These are phyloP conservation scores for Arachnomyces sp. DNA, from an alignment of 2,329 filamentous ascomycete genomes.

Conservation along the genomic window DNA sequence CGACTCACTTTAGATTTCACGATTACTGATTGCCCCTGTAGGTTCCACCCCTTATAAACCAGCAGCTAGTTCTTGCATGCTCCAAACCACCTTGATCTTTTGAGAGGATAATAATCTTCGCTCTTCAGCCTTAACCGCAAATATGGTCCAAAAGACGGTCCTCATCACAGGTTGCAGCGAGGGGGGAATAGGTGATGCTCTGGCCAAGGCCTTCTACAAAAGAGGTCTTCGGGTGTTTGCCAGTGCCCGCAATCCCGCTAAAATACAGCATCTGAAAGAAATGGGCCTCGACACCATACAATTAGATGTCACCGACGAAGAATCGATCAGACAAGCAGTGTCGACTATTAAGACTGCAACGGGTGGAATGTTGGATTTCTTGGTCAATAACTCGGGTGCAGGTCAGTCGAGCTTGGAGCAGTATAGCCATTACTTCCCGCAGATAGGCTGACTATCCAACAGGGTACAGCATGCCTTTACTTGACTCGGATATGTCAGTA, in stretches of 20 bases:
- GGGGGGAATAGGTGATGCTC: conserved; percentile 32
- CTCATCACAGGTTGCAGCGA: conserved; percentile 34
- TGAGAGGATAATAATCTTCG: no score
- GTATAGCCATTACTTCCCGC: no score
- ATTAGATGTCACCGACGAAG: conserved; percentile 20
- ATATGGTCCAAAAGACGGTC: no score
- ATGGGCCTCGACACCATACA: conserved; percentile 18
- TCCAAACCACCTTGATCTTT: no score
- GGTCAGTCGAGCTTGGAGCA: no score
- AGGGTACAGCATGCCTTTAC: conserved; percentile 27
- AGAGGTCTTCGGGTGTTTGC: conserved; percentile 30
- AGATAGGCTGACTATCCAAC: no score
- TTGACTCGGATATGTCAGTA: conserved; percentile 29
- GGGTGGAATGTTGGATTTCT: conserved; percentile 27
- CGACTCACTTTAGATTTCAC: no score
- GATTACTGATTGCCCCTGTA: no score
- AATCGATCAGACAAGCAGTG: no score
- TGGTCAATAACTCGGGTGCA: conserved; percentile 39
- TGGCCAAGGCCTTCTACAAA: conserved; percentile 28
- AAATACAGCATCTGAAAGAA: conserved; percentile 19
- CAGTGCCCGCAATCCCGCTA: conserved; percentile 23
- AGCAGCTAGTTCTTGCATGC: no score
- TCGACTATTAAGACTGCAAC: conserved; percentile 19
- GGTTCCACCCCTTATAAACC: no score
- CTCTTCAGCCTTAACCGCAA: no score